Conservation (phyloP, 495 filamentous ascomycete genomes). For the Bacidia gigantensis region DNA sequence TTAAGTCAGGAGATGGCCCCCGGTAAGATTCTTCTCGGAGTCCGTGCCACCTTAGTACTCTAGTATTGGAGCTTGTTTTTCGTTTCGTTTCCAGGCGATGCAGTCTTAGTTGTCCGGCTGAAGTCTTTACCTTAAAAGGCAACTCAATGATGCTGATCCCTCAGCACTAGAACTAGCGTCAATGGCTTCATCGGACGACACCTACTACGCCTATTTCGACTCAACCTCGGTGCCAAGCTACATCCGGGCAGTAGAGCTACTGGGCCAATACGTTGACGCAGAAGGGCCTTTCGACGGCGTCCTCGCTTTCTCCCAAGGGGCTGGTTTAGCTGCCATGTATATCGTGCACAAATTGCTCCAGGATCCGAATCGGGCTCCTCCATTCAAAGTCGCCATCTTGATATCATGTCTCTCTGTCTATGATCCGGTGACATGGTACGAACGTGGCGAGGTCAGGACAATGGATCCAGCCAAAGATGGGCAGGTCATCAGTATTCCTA, state of each 20-base stretch:
- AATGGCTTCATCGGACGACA: conserved; percentile 6
- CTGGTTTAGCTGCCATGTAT: conserved; percentile 15
- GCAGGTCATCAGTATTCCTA: conserved; percentile 17
- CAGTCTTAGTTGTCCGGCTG: too few relatives aligned
- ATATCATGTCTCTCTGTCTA: conserved; percentile 11
- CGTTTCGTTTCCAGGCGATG: too few relatives aligned
- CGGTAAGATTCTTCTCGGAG: too few relatives aligned
- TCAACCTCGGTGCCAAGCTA: conserved; percentile 8
- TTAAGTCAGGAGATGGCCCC: too few relatives aligned
- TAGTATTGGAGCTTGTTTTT: too few relatives aligned
- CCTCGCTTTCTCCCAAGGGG: conserved; percentile 25
- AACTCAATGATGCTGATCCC: too few relatives aligned
- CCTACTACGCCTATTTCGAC: conserved; percentile 18
- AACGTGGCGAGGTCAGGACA: conserved; percentile 3
- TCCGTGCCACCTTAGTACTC: too few relatives aligned
- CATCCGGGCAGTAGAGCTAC: conserved; percentile 14
- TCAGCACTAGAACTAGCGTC: conserved; percentile 10
- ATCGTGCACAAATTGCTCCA: conserved; percentile 8
- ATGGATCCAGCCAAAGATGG: conserved; percentile 2
- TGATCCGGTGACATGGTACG: conserved; percentile 11
- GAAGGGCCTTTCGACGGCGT: conserved; percentile 28
- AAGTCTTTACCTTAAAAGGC: too few relatives aligned
- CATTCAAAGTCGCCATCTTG: conserved; percentile 22
- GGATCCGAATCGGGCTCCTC: background rate
- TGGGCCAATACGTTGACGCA: conserved; percentile 14